Evolutionary conservation across 768 basidiomycete genomes (phyloP).

Genomic region (Collybiopsis luxurians): DNA sequence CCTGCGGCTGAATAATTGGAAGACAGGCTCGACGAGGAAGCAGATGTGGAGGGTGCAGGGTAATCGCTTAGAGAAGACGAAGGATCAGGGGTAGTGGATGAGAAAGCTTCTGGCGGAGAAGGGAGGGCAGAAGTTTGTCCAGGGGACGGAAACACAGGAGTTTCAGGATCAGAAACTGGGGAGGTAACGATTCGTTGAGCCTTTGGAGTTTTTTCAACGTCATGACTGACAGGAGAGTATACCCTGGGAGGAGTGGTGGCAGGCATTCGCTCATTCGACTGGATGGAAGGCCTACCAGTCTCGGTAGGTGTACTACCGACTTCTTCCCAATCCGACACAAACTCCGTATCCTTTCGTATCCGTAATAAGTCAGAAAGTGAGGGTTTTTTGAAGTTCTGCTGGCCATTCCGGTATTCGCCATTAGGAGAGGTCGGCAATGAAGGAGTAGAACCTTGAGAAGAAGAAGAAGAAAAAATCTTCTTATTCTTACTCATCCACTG

Average conservation of each 20-base stretch:
- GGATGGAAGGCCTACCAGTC: constrained; percentile 26
- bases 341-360: constrained; percentile 52
- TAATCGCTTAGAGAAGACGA: constrained; percentile 75
- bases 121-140: constrained; percentile 38
- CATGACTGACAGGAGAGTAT: constrained; percentile 17
- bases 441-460: constrained; percentile 29
- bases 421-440: constrained; percentile 33
- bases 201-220: constrained; percentile 41
- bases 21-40: constrained; percentile 70
- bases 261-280: background rate
- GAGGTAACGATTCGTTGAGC: constrained; percentile 20
- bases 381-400: constrained; percentile 53
- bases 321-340: constrained; percentile 67
- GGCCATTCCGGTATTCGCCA: constrained; percentile 2
- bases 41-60: constrained; percentile 66
- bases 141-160: background rate
- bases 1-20: constrained; percentile 58
- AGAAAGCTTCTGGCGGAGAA: constrained; percentile 53
- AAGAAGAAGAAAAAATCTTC: constrained; percentile 51
- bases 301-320: constrained; percentile 46
- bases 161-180: background rate
- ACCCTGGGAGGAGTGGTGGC: constrained; percentile 7
- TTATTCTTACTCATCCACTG: constrained; percentile 68
- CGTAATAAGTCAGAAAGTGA: constrained; percentile 66
- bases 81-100: constrained; percentile 73